Conservation (phyloP, 179 eudicot species). For the Silene vulgaris region DNA sequence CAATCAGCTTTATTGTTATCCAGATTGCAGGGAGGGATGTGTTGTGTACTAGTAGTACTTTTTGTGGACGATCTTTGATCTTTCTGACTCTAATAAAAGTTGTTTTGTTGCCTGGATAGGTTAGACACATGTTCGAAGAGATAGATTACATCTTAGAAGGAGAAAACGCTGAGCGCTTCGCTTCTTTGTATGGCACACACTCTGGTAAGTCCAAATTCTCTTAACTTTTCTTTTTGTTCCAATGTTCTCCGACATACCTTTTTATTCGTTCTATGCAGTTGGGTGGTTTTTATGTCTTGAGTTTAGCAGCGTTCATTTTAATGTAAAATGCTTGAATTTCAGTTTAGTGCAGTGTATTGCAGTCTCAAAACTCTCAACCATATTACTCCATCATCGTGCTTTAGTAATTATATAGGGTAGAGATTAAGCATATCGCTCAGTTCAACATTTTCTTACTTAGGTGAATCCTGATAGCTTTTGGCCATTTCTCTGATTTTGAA, state of each 20-base stretch:
- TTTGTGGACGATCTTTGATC: constrained; percentile 4
- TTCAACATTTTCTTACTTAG: background rate
- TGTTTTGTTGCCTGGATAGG: constrained; percentile 47
- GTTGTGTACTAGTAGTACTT: background rate
- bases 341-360: background rate
- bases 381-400: background rate
- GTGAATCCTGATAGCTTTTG: too few species aligned
- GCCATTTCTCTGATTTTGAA: too few species aligned
- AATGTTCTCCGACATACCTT: background rate
- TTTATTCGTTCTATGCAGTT: background rate
- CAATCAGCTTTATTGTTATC: background rate
- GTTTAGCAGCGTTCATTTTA: background rate
- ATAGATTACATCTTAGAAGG: constrained; percentile 96
- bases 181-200: constrained; percentile 56
- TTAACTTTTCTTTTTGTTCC: background rate
- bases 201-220: constrained; percentile 40
- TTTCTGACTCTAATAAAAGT: constrained; percentile 9
- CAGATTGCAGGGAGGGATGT: background rate
- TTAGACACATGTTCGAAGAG: constrained; percentile 99
- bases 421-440: background rate
- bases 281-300: background rate
- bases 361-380: background rate
- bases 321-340: background rate
- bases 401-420: constrained; percentile 6
- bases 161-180: constrained; percentile 91